These are phyloP conservation scores for Phytophthora lateralis DNA, from an alignment of 352 stramenopile species.

Conservation along the genomic window DNA sequence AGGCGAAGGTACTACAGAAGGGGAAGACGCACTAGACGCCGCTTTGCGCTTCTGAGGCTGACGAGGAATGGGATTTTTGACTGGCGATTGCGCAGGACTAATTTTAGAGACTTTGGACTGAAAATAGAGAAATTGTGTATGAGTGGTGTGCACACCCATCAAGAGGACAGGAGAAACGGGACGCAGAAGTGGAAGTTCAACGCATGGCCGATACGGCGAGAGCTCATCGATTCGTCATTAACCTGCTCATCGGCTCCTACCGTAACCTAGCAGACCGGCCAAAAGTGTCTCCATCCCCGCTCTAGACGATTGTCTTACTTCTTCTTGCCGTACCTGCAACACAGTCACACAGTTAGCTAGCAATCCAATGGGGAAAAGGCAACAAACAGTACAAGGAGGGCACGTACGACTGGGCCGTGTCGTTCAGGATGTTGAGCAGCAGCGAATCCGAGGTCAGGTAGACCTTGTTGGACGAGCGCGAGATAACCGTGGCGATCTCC, in stretches of 20 bases:
- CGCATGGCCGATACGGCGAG: neutral
- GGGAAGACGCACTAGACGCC: neutral
- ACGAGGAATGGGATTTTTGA: conserved; percentile 8
- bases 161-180: too few relatives aligned
- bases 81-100: neutral
- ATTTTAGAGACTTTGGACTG: neutral
- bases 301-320: conserved; percentile 35
- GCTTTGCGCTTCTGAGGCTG: conserved; percentile 17
- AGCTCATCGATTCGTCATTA: conserved; percentile 21
- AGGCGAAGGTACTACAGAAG: neutral
- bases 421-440: conserved; percentile 96
- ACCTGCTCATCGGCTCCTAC: conserved; percentile 8
- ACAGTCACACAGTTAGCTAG: conserved; percentile 8
- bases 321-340: conserved; percentile 44
- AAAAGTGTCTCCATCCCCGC: neutral
- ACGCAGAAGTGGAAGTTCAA: too few relatives aligned
- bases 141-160: neutral
- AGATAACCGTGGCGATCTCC: conserved; percentile 98
- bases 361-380: neutral
- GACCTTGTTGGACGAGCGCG: conserved; percentile 95
- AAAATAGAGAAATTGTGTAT: neutral
- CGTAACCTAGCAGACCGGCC: conserved; percentile 20
- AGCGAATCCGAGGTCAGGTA: conserved; percentile 98
- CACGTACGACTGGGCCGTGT: conserved; percentile 62
- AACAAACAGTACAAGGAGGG: neutral